Base-by-base conservation (phyloP, 2,329 filamentous ascomycete genomes). In the Trematosphaeria pertusa region DNA sequence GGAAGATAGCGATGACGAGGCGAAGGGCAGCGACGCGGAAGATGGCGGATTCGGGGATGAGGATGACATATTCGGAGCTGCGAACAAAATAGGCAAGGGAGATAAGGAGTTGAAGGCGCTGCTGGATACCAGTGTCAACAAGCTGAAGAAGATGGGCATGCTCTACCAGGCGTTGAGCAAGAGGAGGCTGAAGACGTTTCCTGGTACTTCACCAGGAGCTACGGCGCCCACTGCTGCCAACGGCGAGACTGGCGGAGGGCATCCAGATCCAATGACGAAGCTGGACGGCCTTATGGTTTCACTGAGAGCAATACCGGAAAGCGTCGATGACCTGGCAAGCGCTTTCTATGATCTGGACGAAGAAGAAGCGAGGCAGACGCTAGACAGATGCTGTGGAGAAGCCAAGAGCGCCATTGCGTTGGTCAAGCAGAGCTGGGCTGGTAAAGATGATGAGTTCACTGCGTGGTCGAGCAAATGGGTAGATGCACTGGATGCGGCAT, bases 381-480 rank as follows among this genome's bases (percentile, higher is more conserved):
- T 90, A 74, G 77, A 81, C 4, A 75, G 79, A 31, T 86, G 86
- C 58, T 84, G 86, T 49, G 73, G 76, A 1, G 80, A 84, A 39
- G 85, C 87, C 0, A 81, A 81, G 55, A 74, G 71, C 0, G 81
- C 79, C 0, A 78, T 81, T 0, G 78, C 82, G 45, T 64, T 86
- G 37, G 70, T 89, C 10, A 74, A 75, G 38, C 73, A 77, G 48
- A 77, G 79, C 15, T 92, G 88, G 88, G 72, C 81, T 2, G 86
- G 81, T 0, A 72, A 80, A 36, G 78, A 82, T 14, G 91, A 96
- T 61, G 89, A 87, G 61, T 96, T 95, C 64, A 87, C 86, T 0
- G 77, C 81, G 12, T 96, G 91, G 91, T 84, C 81, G n/a, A 77
- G 75, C 37, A 83, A 80, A 39, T 85, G 81, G 80, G 48, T 69